Base-by-base conservation (phyloP, 768 basidiomycete species). In the Xerocomus spinulosus region DNA sequence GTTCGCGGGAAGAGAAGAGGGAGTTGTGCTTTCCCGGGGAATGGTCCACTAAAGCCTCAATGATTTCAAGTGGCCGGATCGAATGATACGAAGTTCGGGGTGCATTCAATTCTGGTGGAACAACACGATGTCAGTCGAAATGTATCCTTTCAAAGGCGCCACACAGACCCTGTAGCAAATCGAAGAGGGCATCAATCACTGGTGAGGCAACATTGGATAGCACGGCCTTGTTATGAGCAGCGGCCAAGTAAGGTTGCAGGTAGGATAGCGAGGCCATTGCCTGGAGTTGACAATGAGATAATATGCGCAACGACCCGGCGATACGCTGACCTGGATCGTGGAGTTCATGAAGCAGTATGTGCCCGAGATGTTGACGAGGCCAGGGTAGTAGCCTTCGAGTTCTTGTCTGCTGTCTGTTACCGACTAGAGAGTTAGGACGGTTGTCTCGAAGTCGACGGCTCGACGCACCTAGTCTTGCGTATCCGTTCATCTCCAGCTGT, bases 341-440 rank as follows among this genome's bases (percentile, higher is more conserved):
- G 95, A 93, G 64, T 98, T 95, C 83, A 97, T 89, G 73, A 96
- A 98, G 63, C 95, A 97, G 55, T 95, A 89, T 43, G 92, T 95
- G 10, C 94, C 94, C 9, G 92, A 94, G 30, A 94, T 85, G 60
- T 97, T 97, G 61, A 96, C 87, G 42, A 97, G 83, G 0, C 94
- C 94, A 2, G 93, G 87, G 66, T 90, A 96, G 58, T 82, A 77
- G 18, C 76, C 73, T 14, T 75, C 61, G 26, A 35, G 38, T 24
- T 56, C 65, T 38, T 60, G 61, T 51, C 58, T 65, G 37, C 48
- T 29, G 18, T 60, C 64, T 66, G 43, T 21, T 32, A 18, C 13
- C 17, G 34, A 35, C 21, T 5, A 18, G 36, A 41, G 35, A 20
- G 52, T 54, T 18, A 51, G 42, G 33, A 29, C 18, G 12, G 30